Base-by-base conservation (phyloP, 768 basidiomycete genomes). In the Rhodotorula toruloides region DNA sequence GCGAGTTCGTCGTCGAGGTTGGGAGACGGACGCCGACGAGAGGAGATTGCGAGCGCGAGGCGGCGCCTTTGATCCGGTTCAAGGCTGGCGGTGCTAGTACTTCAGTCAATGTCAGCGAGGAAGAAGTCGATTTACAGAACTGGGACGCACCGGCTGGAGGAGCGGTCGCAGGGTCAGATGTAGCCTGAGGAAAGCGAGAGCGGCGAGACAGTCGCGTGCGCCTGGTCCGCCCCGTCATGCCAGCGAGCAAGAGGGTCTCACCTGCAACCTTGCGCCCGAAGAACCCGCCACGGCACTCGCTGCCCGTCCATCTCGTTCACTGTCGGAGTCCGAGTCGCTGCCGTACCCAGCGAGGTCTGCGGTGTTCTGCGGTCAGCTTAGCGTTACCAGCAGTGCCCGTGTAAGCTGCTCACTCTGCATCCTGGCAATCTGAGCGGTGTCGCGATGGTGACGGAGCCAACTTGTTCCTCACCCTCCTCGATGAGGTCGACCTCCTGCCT, bases 311-410 rank as follows among this genome's bases (percentile, higher is more conserved):
- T 31, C 27, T 25, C 6, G 21, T 7, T 4, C 12, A 12, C 32
- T 14, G 14, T 48, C 60, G 17, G 58, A 50, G 34, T 64, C 67
- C 21, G 56, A 58, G 22, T 62, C 68, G 43, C 58, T 61, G 13
- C 67, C 68, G 54, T 63, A 70, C 10, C 60, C 57, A 1, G 44
- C 68, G 25, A 70, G 60, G 34, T 47, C 68, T 70, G 63, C 13
- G 29, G 42, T n/a, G n/a, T n/a, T n/a, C n/a, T n/a, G n/a, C n/a
- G n/a, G n/a, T n/a, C n/a, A n/a, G n/a, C n/a, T n/a, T n/a, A n/a
- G n/a, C n/a, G n/a, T n/a, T 29, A 42, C 39, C 21, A 54, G 36
- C 36, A n/a, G 4, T 14, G 5, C 2, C 4, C 22, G 2, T 8
- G 21, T 25, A 22, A 19, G 31, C 16, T 3, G 31, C 63, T 36